Evolutionary conservation across 73 alveolate species (phyloP).

Genomic region (Paramecium biaurelia): DNA sequence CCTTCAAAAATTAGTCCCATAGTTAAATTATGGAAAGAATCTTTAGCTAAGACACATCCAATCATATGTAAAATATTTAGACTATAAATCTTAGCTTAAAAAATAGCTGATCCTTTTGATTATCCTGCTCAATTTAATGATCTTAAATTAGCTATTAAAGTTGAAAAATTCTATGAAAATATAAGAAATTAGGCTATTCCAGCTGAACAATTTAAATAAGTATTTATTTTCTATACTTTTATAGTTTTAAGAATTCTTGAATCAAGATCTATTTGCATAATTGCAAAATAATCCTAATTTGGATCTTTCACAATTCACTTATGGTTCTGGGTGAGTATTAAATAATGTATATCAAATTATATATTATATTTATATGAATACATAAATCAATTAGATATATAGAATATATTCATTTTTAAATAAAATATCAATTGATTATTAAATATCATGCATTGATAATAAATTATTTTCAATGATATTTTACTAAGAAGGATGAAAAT

Average conservation of each 20-base stretch:
- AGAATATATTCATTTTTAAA: too few species aligned
- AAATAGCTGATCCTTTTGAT: constrained; percentile 67
- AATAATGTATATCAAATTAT: not conserved
- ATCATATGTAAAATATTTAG: not conserved
- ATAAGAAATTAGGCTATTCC: not conserved
- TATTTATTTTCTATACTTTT: not conserved
- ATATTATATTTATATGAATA: not conserved
- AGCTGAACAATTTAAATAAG: not conserved
- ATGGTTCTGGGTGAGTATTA: not conserved
- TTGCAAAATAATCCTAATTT: not conserved
- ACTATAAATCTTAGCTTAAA: not conserved
- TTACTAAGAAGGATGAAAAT: too few species aligned
- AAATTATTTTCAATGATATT: too few species aligned
- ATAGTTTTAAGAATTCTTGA: not conserved
- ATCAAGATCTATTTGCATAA: not conserved
- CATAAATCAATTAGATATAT: too few species aligned
- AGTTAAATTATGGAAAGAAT: constrained; percentile 82
- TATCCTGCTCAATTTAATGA: constrained; percentile 56
- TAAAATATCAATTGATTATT: too few species aligned
- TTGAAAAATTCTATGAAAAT: constrained; percentile 50
- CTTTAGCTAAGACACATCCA: constrained; percentile 66
- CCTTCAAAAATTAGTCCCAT: constrained; percentile 83
- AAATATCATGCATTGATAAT: too few species aligned
- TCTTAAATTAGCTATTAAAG: constrained; percentile 49
- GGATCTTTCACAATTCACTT: not conserved